These are phyloP conservation scores for Oryza meyeriana DNA, from an alignment of 176 grass and related monocot genomes.

Conservation along the genomic window DNA sequence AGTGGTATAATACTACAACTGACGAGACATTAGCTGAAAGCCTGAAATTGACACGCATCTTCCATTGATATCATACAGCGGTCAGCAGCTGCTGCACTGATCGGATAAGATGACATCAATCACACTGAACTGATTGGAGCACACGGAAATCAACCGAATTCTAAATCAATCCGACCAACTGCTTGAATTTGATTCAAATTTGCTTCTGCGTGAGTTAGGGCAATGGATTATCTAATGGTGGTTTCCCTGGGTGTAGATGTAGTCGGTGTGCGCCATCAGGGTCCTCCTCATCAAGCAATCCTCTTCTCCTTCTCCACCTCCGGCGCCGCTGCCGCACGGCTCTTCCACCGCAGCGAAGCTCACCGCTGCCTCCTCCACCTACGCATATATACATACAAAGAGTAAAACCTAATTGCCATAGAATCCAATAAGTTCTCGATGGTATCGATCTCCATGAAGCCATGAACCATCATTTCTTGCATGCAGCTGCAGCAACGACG, in stretches of 20 bases:
- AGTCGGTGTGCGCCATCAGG: conserved; percentile 53
- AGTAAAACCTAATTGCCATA: not conserved
- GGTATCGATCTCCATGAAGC: not conserved
- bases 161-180: not conserved
- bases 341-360: not conserved
- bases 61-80: not conserved
- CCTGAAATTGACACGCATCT: not conserved
- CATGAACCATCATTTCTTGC: not conserved
- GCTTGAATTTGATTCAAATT: no score
- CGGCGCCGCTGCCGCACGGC: conserved; percentile 12
- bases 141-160: not conserved
- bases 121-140: not conserved
- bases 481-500: not conserved
- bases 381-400: not conserved
- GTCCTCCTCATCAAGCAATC: conserved; percentile 63
- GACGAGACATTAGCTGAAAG: not conserved
- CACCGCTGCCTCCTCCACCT: conserved; percentile 4
- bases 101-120: not conserved
- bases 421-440: not conserved
- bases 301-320: not conserved
- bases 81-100: not conserved
- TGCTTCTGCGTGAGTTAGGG: not conserved
- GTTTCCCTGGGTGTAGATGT: conserved; percentile 62
- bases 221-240: conserved; percentile 3
- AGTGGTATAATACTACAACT: no score